Conservation (phyloP, 805 yeast species). For the Nakazawaea anatomiae region DNA sequence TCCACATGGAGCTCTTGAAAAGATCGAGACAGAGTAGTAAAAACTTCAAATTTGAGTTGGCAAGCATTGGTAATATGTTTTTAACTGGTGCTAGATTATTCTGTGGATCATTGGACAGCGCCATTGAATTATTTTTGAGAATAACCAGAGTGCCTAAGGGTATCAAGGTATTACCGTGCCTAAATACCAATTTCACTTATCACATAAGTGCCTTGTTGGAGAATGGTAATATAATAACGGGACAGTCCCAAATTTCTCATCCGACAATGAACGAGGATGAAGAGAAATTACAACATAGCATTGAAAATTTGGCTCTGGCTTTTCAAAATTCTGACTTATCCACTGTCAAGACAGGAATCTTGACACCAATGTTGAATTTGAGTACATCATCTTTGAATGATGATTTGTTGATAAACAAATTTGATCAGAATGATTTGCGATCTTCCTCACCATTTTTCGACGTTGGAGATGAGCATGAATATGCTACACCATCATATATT, state of each 20-base stretch:
- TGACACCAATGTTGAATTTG: conserved; percentile 2
- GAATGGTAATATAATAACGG: conserved; percentile 72
- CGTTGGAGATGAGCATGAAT: conserved; percentile 34
- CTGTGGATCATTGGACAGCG: conserved; percentile 79
- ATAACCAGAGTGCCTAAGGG: conserved; percentile 52
- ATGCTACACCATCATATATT: conserved; percentile 62
- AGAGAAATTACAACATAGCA: conserved; percentile 6
- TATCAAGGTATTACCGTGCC: conserved; percentile 66
- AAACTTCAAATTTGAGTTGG: conserved; percentile 67
- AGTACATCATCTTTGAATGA: conserved; percentile 5
- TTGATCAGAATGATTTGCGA: conserved; percentile 1
- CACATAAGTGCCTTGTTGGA: conserved; percentile 74
- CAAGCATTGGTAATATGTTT: conserved; percentile 81
- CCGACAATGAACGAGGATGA: conserved; percentile 36
- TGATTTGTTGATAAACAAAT: conserved; percentile 7
- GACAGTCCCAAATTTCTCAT: conserved; percentile 92
- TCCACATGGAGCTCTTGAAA: conserved; percentile 71
- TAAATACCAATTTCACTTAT: conserved; percentile 79
- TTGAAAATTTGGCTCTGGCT: conserved; percentile 21
- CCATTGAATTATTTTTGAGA: conserved; percentile 68
- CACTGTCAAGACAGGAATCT: conserved; percentile 13
- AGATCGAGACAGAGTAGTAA: conserved; percentile 49
- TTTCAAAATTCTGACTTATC: conserved; percentile 15
- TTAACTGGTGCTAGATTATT: conserved; percentile 77
- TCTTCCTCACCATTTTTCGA: conserved; percentile 3